Percentiles rank a stretch among this genome's conserved stretches.
These are phyloP conservation scores for Sinapis alba DNA, from an alignment of 441 rosid species.

Conservation along the genomic window DNA sequence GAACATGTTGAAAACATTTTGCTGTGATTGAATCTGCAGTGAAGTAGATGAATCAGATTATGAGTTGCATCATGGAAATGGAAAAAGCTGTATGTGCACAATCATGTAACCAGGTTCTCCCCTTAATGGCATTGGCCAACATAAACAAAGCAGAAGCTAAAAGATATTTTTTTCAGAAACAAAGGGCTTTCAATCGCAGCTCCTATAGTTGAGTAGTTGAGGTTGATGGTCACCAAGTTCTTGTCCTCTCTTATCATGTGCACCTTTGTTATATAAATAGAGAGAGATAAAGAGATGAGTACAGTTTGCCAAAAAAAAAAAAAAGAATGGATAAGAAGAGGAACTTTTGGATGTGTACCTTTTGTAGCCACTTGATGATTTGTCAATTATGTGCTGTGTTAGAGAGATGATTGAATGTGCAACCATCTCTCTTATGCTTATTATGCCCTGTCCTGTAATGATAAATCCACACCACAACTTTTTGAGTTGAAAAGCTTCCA, in stretches of 20 bases:
- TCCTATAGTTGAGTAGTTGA: slow-evolving; percentile 14
- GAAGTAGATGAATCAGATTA: slow-evolving; percentile 75
- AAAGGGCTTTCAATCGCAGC: neutral
- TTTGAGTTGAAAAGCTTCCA: neutral
- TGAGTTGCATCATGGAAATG: slow-evolving; percentile 63
- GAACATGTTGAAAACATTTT: slow-evolving; percentile 9
- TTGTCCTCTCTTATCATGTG: slow-evolving; percentile 14
- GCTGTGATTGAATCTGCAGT: slow-evolving; percentile 49
- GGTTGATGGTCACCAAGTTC: neutral
- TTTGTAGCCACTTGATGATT: slow-evolving; percentile 39
- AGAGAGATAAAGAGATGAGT: neutral
- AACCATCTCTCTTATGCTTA: slow-evolving; percentile 22
- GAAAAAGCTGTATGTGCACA: slow-evolving; percentile 76
- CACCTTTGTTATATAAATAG: slow-evolving; percentile 8
- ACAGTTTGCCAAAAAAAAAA: neutral
- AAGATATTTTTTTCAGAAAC: neutral
- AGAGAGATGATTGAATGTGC: slow-evolving; percentile 23
- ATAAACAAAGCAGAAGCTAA: neutral
- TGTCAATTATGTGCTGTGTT: slow-evolving; percentile 26
- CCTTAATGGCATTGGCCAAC: neutral
- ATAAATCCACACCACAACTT: slow-evolving; percentile 36
- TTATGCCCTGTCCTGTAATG: slow-evolving; percentile 15
- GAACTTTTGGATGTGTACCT: slow-evolving; percentile 37
- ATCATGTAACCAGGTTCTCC: slow-evolving; percentile 55
- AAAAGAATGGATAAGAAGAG: slow-evolving; percentile 34